Percentiles rank a stretch among this genome's conserved stretches.
phyloP scores from a whole-genome alignment of 441 rosid genomes.

The Gossypium laxum region DNA sequence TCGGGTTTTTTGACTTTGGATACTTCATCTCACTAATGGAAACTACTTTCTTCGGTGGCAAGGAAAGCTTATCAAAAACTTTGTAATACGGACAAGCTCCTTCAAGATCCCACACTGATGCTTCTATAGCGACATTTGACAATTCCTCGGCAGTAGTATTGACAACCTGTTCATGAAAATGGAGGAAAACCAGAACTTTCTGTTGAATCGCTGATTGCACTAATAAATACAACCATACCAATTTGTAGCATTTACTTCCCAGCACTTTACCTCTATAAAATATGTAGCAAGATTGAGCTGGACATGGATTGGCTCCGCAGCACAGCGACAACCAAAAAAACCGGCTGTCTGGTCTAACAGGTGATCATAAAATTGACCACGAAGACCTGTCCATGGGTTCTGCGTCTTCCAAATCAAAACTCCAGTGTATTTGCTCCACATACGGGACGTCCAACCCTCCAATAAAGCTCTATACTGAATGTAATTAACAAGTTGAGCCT shows the following conservation, averaged over 20 bases:
- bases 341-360: constrained; percentile 91
- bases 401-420: constrained; percentile 95
- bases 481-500: constrained; percentile 90
- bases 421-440: constrained; percentile 98
- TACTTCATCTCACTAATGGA: constrained; percentile 63
- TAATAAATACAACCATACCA: neutral
- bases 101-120: constrained; percentile 80
- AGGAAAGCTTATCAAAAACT: constrained; percentile 49
- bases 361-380: constrained; percentile 98
- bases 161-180: constrained; percentile 41
- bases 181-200: neutral
- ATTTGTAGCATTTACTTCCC: neutral
- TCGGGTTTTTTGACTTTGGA: constrained; percentile 58
- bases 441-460: constrained; percentile 85
- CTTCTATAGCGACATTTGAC: constrained; percentile 58
- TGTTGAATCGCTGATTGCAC: neutral
- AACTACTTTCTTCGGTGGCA: constrained; percentile 54
- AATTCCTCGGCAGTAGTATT: constrained; percentile 61
- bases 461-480: constrained; percentile 84
- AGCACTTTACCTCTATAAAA: constrained; percentile 54
- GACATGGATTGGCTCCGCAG: constrained; percentile 88
- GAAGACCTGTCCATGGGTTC: constrained; percentile 97
- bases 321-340: constrained; percentile 79
- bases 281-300: constrained; percentile 74
- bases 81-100: constrained; percentile 63